These are phyloP conservation scores for Lonicera japonica DNA, from an alignment of 129 eudicot species.

Conservation along the genomic window DNA sequence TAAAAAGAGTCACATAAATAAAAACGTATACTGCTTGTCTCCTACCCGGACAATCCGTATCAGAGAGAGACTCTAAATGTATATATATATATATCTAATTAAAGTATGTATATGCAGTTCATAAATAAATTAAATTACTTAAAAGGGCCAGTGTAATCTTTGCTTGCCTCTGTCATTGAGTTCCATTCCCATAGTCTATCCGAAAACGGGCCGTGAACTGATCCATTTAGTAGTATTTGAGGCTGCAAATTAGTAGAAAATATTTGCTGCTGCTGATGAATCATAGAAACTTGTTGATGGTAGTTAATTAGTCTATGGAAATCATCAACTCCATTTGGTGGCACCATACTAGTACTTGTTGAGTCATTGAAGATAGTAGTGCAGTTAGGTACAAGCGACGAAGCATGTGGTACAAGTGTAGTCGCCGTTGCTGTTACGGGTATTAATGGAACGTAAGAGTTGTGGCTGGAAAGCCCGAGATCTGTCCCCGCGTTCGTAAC, in stretches of 20 bases:
- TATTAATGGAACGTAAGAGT: constrained; percentile 11
- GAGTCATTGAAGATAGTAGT: constrained; percentile 2
- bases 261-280: neutral
- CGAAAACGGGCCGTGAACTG: constrained; percentile 5
- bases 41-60: too few species aligned
- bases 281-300: constrained; percentile 19
- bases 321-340: constrained; percentile 17
- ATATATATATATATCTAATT: neutral
- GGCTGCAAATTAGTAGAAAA: constrained; percentile 7
- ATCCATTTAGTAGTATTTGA: neutral
- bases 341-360: neutral
- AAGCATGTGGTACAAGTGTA: neutral
- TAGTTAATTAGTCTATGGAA: constrained; percentile 28
- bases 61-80: too few species aligned
- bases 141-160: constrained; percentile 24
- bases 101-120: constrained; percentile 1
- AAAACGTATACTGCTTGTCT: too few species aligned
- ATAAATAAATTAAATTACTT: constrained; percentile 20
- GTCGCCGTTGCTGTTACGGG: neutral
- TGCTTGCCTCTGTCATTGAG: constrained; percentile 27
- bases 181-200: constrained; percentile 48
- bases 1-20: neutral
- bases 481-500: constrained; percentile 13
- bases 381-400: neutral
- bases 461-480: constrained; percentile 16